Evolutionary conservation across 2,329 filamentous ascomycete species (phyloP), one percentile per base, ranked within the genome.

Genomic region (Rutstroemia sydowiana): DNA sequence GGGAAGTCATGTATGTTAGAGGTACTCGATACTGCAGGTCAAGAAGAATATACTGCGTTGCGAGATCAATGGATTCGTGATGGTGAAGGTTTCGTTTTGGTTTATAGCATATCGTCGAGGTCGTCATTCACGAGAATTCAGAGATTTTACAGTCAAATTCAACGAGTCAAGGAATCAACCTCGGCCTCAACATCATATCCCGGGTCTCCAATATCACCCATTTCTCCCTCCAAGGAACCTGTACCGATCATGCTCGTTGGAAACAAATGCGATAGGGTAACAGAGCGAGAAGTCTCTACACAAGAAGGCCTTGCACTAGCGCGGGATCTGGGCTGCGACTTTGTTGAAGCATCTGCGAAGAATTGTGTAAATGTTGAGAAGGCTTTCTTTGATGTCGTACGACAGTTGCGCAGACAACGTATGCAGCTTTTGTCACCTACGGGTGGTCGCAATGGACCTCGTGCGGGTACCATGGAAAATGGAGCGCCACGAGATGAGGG

Each of bases 341-440:
- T 97, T 63, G 90, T 96, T 62, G 92, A 97, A 70, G 91, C 92
- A 2, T 96, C 91, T 6, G 92, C 92, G 32, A 96, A 96, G 75
- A 96, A 95, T 69, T 95, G 91, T 73, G 90, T 96, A 75, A 96
- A 97, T 65, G 92, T 96, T 49, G 93, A 95, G 70, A 97, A 95
- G 76, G 92, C 90, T 30, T 97, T 98, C 67, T 97, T 95, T 71
- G 93, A 98, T 66, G 93, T 98, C 7, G 93, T 97, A 50, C 78
- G 93, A 61, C 88, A 93, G 69, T 75, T 98, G 59, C 84, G 93
- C 61, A 82, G 87, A 63, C 90, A 95, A 71, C 79, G 88, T 63
- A 84, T 88, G 59, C 51, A 56, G 37, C 56, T 55, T 47, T 52
- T 57, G 30, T 39, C 55, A 32, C 44, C 51, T 37, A 51, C 55